These are phyloP conservation scores for Coniochaeta ligniaria DNA, from an alignment of 2,329 filamentous ascomycete species.

Conservation along the genomic window DNA sequence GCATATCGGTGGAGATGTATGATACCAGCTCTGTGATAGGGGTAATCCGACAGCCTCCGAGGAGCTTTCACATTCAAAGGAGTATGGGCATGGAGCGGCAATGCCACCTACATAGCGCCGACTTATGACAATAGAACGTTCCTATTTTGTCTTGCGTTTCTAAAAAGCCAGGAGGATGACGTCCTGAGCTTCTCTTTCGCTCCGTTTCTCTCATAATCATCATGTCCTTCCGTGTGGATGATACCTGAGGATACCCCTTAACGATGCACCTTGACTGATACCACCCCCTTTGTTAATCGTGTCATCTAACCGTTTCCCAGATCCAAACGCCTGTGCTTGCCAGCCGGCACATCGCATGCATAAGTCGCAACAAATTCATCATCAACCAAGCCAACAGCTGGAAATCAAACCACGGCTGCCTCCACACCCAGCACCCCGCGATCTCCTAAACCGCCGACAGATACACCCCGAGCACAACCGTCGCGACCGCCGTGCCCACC, in stretches of 20 bases:
- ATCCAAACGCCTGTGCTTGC: neutral
- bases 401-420: neutral
- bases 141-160: neutral
- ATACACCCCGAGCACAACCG: conserved; percentile 1
- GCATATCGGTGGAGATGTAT: neutral
- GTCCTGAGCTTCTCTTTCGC: neutral
- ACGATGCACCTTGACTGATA: too few relatives aligned
- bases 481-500: conserved; percentile 5
- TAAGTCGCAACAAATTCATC: neutral
- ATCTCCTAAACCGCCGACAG: neutral
- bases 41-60: neutral
- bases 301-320: neutral
- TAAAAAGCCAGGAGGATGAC: too few relatives aligned
- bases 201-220: neutral
- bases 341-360: neutral
- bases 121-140: neutral
- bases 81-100: neutral
- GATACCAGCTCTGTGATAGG: neutral
- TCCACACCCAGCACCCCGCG: neutral
- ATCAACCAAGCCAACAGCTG: neutral
- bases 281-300: too few relatives aligned
- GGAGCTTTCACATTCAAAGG: neutral
- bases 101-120: neutral
- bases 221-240: neutral
- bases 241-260: neutral